Conservation (phyloP, 1,284 basidiomycete species). For the Trichosporon sp. region DNA sequence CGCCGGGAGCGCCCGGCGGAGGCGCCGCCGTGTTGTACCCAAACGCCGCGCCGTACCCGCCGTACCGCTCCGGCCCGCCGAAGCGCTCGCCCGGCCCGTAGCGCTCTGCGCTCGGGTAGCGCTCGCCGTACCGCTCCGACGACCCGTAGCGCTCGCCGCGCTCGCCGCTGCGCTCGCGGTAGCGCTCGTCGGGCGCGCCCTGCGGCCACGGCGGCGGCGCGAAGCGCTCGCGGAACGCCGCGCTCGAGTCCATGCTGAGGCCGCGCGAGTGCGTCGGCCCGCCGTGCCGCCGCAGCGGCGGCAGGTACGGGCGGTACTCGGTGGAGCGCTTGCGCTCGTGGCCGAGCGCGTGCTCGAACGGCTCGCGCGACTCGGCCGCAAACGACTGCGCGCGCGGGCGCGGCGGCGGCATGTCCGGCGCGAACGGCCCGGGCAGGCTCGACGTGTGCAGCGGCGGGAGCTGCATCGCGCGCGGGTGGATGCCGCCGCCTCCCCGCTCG, state of each 20-base stretch:
- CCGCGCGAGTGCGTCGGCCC: conserved; percentile 39
- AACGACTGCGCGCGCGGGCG: conserved; percentile 20
- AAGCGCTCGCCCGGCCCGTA: background rate
- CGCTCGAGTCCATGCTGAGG: conserved; percentile 21
- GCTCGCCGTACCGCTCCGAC: background rate
- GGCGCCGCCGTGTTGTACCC: background rate
- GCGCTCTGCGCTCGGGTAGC: conserved; percentile 8
- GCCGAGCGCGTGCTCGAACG: conserved; percentile 3
- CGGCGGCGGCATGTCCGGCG: conserved; percentile 19
- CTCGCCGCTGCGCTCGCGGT: background rate
- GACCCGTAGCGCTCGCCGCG: conserved; percentile 1
- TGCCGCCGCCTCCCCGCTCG: background rate
- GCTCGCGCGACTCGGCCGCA: conserved; percentile 12
- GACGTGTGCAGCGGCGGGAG: conserved; percentile 12
- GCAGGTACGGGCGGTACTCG: background rate
- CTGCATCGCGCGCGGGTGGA: background rate
- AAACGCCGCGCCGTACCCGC: background rate
- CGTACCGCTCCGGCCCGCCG: background rate
- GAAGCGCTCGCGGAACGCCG: conserved; percentile 15
- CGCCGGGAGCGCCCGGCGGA: background rate
- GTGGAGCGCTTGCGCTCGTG: conserved; percentile 2
- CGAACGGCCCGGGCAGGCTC: background rate
- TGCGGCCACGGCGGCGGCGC: conserved; percentile 8
- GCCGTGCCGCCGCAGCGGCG: background rate
- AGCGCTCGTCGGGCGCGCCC: conserved; percentile 4